Percentiles rank a stretch among this genome's conserved stretches.
phyloP scores from a whole-genome alignment of 148 eudicot genomes.

The Rhododendron henanense region DNA sequence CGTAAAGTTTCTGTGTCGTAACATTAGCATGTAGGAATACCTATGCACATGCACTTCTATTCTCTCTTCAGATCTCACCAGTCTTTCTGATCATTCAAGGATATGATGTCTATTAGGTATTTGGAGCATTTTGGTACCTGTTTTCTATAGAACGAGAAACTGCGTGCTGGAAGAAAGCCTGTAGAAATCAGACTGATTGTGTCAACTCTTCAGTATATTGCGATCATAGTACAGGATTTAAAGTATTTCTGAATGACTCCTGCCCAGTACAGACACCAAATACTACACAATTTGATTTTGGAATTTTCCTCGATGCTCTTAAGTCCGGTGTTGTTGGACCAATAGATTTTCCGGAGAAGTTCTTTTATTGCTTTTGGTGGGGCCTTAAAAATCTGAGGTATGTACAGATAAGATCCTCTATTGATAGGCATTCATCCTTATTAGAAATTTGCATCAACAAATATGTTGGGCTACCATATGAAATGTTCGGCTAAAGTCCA shows the following conservation, averaged over 20 bases:
- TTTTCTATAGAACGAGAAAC: constrained; percentile 83
- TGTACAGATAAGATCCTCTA: neutral
- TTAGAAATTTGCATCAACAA: neutral
- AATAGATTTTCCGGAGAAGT: neutral
- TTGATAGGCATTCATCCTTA: too few species aligned
- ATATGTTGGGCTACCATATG: neutral
- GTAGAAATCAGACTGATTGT: constrained; percentile 24
- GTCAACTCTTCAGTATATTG: constrained; percentile 44
- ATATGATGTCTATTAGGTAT: constrained; percentile 22
- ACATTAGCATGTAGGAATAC: neutral
- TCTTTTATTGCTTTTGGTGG: neutral
- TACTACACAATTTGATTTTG: constrained; percentile 63
- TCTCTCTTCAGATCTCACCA: neutral
- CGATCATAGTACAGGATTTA: constrained; percentile 28
- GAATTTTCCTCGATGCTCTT: constrained; percentile 77
- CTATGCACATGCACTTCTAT: neutral
- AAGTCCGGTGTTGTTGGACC: constrained; percentile 44
- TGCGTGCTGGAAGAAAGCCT: constrained; percentile 52
- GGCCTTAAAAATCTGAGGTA: neutral
- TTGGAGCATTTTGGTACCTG: constrained; percentile 95
- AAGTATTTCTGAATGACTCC: constrained; percentile 30
- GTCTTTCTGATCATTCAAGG: neutral
- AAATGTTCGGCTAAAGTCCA: neutral
- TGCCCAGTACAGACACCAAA: constrained; percentile 53
- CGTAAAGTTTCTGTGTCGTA: neutral